Percentiles rank a stretch among this genome's conserved stretches.
phyloP scores from a whole-genome alignment of 2,329 filamentous ascomycete genomes.

The Hymenoscyphus occultus region DNA sequence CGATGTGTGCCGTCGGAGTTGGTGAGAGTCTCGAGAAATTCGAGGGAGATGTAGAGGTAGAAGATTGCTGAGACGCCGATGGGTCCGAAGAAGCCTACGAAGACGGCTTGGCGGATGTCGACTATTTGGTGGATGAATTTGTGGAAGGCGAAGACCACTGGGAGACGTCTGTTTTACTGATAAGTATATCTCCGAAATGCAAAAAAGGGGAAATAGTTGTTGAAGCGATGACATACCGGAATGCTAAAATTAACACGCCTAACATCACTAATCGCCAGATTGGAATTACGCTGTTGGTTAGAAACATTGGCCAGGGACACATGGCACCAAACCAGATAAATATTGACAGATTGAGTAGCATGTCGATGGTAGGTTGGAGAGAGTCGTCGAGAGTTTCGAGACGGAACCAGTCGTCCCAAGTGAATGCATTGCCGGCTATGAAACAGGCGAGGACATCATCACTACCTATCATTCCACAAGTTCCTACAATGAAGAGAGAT shows the following conservation, averaged over 20 bases:
- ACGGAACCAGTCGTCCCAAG: slow-evolving; percentile 93
- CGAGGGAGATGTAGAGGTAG: slow-evolving; percentile 77
- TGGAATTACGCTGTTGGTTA: slow-evolving; percentile 64
- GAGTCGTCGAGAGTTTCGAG: slow-evolving; percentile 86
- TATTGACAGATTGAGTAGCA: slow-evolving; percentile 78
- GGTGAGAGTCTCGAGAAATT: slow-evolving; percentile 63
- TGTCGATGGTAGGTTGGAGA: slow-evolving; percentile 90
- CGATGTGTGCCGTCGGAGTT: slow-evolving; percentile 56
- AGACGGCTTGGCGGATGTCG: slow-evolving; percentile 69
- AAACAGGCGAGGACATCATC: slow-evolving; percentile 93
- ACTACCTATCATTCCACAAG: slow-evolving; percentile 85
- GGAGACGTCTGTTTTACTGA: slow-evolving; percentile 51
- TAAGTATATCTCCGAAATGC: slow-evolving; percentile 9
- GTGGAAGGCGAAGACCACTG: slow-evolving; percentile 71
- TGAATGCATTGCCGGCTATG: slow-evolving; percentile 86
- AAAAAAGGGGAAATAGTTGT: background rate
- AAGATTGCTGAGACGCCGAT: slow-evolving; percentile 90
- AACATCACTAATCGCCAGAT: slow-evolving; percentile 70
- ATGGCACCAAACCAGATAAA: slow-evolving; percentile 91
- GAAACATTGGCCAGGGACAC: slow-evolving; percentile 75
- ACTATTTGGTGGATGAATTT: slow-evolving; percentile 78
- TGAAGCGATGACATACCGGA: slow-evolving; percentile 46
- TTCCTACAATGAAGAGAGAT: slow-evolving; percentile 82
- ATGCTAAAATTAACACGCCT: slow-evolving; percentile 70
- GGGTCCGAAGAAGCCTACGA: slow-evolving; percentile 90